Evolutionary conservation across 768 basidiomycete genomes (phyloP), one percentile per base, ranked within the genome.

Genomic region (Suillus paluster): DNA sequence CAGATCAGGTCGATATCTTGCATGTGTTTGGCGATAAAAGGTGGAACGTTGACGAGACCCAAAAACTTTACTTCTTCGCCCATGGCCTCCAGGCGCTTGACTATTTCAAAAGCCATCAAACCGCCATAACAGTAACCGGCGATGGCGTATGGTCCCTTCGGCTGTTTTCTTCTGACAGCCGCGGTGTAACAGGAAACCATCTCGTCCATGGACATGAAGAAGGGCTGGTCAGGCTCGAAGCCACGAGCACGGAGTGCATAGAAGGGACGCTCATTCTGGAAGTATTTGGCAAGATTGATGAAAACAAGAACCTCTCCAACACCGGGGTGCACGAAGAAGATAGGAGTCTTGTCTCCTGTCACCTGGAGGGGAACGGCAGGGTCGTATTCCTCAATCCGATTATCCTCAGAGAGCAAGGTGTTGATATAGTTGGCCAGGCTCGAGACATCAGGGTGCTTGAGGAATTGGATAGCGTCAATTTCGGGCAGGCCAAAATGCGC

Each of bases 241-340:
- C 78, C 78, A 44, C 75, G 69, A n/a, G 78, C 78, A 41, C 77
- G 77, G 19, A 79, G 66, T 5, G 77, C 78, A 55, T 78, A 78
- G 45, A 79, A 66, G 7, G 76, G 75, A 3, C 77, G 70, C 57
- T 81, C 78, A 41, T 78, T 75, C 19, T 71, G 71, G 56, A 81
- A 73, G 36, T 72, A 73, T 21, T 77, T 77, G 3, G 79, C 79
- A 4, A 81, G 70, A 64, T 78, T 80, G 56, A 81, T 70, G 67
- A 81, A 81, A 57, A 78, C 71, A 12, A 78, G 67, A 17, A 78
- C 70, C 36, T 78, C 80, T 15, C 79, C 79, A 2, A 79, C 77
- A 64, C 80, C 80, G 0, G 80, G 79, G 63, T 81, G 80, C 27
- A 81, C 71, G 64, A 81, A 74, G 66, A 79, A 81, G 38, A 81